A percentile compares a stretch with the other conserved stretches of the same genome.
Conservation (phyloP, 768 basidiomycete species). For the Royoungia palumana region DNA sequence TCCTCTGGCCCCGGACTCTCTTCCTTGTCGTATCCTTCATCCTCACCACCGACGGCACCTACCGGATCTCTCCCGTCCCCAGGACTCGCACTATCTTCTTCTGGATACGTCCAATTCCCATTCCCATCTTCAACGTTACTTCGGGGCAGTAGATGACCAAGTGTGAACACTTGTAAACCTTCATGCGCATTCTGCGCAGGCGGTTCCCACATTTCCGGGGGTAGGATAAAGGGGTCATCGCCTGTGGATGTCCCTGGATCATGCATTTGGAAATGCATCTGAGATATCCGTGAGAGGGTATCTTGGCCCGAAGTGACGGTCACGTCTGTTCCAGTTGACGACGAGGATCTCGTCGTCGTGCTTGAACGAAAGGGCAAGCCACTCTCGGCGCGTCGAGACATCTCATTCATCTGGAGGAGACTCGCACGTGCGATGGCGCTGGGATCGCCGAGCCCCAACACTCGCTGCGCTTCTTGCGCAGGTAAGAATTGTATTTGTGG, state of each 20-base stretch:
- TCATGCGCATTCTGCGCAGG: slow-evolving; percentile 43
- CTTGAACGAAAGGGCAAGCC: slow-evolving; percentile 27
- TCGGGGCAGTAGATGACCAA: slow-evolving; percentile 71
- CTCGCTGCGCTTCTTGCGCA: slow-evolving; percentile 52
- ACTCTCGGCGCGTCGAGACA: slow-evolving; percentile 59
- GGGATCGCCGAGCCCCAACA: slow-evolving; percentile 41
- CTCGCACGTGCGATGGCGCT: slow-evolving; percentile 60
- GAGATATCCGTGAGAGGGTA: slow-evolving; percentile 48
- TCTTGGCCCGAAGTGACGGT: slow-evolving; percentile 34
- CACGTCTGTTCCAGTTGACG: slow-evolving; percentile 17
- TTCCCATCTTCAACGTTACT: slow-evolving; percentile 47
- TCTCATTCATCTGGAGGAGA: slow-evolving; percentile 76
- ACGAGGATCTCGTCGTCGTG: slow-evolving; percentile 14
- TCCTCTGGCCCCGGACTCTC: slow-evolving; percentile 35
- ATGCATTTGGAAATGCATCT: slow-evolving; percentile 45
- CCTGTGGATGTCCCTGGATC: slow-evolving; percentile 24
- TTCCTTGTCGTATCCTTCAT: slow-evolving; percentile 24
- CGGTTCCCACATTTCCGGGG: slow-evolving; percentile 24
- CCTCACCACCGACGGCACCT: slow-evolving; percentile 21
- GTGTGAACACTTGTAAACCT: slow-evolving; percentile 76
- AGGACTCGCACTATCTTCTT: slow-evolving; percentile 14
- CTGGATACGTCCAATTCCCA: slow-evolving; percentile 62
- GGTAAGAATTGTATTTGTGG: slow-evolving; percentile 46
- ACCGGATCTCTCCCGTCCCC: slow-evolving; percentile 13
- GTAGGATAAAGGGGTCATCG: slow-evolving; percentile 28